Conservation (phyloP, 129 eudicot species). For the Erigeron canadensis region DNA sequence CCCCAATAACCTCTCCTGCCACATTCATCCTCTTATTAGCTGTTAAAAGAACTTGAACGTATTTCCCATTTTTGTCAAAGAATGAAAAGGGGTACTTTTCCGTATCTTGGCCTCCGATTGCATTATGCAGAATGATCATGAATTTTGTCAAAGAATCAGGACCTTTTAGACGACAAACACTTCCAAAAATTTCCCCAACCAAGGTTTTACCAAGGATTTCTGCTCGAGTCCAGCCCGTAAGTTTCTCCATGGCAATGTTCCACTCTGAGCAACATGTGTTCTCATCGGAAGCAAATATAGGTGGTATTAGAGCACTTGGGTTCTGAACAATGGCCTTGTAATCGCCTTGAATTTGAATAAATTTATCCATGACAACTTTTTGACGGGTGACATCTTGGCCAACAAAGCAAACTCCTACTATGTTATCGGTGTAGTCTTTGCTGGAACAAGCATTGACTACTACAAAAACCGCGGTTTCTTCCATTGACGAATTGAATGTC, state of each 20-base stretch:
- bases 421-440: constrained; percentile 62
- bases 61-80: constrained; percentile 63
- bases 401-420: constrained; percentile 84
- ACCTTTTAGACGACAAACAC: constrained; percentile 71
- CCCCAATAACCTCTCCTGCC: constrained; percentile 62
- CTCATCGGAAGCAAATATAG: constrained; percentile 91
- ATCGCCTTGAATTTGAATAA: constrained; percentile 83
- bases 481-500: constrained; percentile 49
- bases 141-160: constrained; percentile 81
- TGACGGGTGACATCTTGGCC: constrained; percentile 92
- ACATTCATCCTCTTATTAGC: constrained; percentile 74
- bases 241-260: constrained; percentile 87
- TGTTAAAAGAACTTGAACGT: constrained; percentile 77
- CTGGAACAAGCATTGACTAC: constrained; percentile 90
- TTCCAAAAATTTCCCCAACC: constrained; percentile 91
- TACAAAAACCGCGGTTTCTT: constrained; percentile 54
- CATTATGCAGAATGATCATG: constrained; percentile 84
- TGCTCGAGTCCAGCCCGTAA: constrained; percentile 76
- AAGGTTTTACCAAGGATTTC: constrained; percentile 68
- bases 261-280: constrained; percentile 87
- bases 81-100: constrained; percentile 74
- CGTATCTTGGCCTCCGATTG: constrained; percentile 68
- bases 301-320: constrained; percentile 82
- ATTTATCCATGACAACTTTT: constrained; percentile 74
- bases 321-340: constrained; percentile 82